These are phyloP conservation scores for Puccinia polysora DNA, from an alignment of 1,284 basidiomycete species.

Conservation along the genomic window DNA sequence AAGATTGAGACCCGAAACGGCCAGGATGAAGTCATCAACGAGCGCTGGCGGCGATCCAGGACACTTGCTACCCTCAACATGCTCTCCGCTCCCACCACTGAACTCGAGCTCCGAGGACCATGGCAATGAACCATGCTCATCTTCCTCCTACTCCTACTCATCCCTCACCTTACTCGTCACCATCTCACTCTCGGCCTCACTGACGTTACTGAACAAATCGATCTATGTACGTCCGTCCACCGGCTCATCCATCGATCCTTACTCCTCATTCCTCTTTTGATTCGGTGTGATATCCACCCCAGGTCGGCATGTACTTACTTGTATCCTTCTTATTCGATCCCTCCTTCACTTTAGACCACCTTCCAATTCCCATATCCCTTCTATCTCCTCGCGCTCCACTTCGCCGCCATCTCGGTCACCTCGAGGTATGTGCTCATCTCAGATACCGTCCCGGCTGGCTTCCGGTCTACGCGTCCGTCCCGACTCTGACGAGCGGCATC, in stretches of 20 bases:
- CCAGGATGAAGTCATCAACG: no score
- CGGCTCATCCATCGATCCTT: no score
- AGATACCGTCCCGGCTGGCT: not conserved
- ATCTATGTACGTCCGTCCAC: conserved; percentile 24
- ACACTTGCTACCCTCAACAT: no score
- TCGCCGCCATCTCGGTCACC: conserved; percentile 29
- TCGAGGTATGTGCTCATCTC: conserved; percentile 6
- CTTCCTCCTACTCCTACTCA: not conserved
- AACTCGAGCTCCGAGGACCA: not conserved
- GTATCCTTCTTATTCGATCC: not conserved
- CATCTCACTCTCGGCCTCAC: conserved; percentile 25
- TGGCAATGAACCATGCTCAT: not conserved
- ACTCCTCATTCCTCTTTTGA: no score
- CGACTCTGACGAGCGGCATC: not conserved
- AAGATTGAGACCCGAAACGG: no score
- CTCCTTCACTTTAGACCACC: conserved; percentile 15
- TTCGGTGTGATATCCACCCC: no score
- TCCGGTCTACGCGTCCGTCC: not conserved
- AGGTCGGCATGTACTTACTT: not conserved
- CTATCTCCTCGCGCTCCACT: conserved; percentile 30
- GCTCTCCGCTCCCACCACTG: no score
- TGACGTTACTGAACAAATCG: conserved; percentile 30
- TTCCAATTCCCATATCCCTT: conserved; percentile 30
- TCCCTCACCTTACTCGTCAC: conserved; percentile 25
- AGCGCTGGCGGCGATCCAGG: no score